A percentile compares a stretch with the other conserved stretches of the same genome.
These are phyloP conservation scores for Venturiaceae sp. DNA, from an alignment of 2,329 filamentous ascomycete species.

Conservation along the genomic window DNA sequence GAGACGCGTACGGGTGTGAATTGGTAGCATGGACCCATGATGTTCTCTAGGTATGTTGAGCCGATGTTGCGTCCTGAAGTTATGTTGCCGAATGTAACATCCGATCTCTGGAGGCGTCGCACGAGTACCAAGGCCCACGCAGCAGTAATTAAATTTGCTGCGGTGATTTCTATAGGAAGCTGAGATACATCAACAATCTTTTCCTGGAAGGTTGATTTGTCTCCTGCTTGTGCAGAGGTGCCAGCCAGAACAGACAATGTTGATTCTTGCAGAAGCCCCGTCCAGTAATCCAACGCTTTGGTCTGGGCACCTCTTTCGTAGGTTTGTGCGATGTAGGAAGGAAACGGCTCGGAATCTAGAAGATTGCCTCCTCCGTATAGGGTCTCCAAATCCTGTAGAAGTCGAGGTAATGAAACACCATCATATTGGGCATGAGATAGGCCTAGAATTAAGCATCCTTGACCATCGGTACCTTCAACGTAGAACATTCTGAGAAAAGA, in stretches of 20 bases:
- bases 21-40: constrained; percentile 58
- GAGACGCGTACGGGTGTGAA: constrained; percentile 54
- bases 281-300: constrained; percentile 41
- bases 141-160: constrained; percentile 56
- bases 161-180: constrained; percentile 46
- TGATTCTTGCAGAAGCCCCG: constrained; percentile 46
- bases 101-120: constrained; percentile 38
- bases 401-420: constrained; percentile 54
- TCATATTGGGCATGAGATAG: constrained; percentile 63
- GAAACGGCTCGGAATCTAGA: constrained; percentile 29
- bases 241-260: constrained; percentile 26
- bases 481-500: constrained; percentile 52
- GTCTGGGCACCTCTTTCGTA: neutral
- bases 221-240: constrained; percentile 8
- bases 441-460: constrained; percentile 45
- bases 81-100: constrained; percentile 58
- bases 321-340: constrained; percentile 28
- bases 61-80: constrained; percentile 55
- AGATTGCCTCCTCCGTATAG: constrained; percentile 33
- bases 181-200: constrained; percentile 26
- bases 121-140: constrained; percentile 57
- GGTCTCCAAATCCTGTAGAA: constrained; percentile 50
- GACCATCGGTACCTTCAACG: constrained; percentile 30
- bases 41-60: constrained; percentile 43
- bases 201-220: constrained; percentile 23